Evolutionary conservation across 768 basidiomycete species (phyloP), one percentile per base, ranked within the genome.

Genomic region (Panaeolus papilionaceus): DNA sequence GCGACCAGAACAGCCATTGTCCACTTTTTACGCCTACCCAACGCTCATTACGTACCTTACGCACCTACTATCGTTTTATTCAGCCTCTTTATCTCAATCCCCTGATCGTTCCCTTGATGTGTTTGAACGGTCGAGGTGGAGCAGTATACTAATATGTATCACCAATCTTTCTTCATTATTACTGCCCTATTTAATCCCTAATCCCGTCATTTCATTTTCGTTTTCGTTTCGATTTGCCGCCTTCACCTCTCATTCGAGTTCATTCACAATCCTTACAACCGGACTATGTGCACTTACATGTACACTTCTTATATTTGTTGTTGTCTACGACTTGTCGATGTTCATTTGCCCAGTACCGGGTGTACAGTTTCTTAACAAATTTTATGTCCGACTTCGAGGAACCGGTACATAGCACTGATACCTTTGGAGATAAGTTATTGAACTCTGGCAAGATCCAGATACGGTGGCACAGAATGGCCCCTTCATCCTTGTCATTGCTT

Each of bases 91-190:
- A 58, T 14, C 54, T 58, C 9, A 28, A 58, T 58, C 54, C 54
- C 54, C 28, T 58, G 20, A 51, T 51, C 54, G 54, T 58, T 58
- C 26, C 14, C 54, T 58, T 37, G 54, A 33, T 33, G 28, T 28
- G 28, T 58, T 10, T 28, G 54, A 58, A 58, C 54, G 12, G 54
- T 58, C 54, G 54, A 58, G 54, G 54, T 37, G 54, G 54, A 58
- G 33, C 54, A 58, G 49, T 33, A 58, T 58, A 28, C 54, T 58
- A 58, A 58, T 58, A 18, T 58, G 54, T 58, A 58, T 7, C 16
- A 58, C 16, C 10, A 28, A 28, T 7, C 8, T 33, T 58, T 33
- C 11, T 28, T 7, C 26, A 3, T 33, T 37, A 3, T 58, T n/a
- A 14, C 14, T 20, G 18, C 20, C 33, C 33, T 5, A 33, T 58